Evolutionary conservation across 1,139 yeast species (phyloP), one percentile per base, ranked within the genome.

Genomic region (Sugiyamaella xylanicola): DNA sequence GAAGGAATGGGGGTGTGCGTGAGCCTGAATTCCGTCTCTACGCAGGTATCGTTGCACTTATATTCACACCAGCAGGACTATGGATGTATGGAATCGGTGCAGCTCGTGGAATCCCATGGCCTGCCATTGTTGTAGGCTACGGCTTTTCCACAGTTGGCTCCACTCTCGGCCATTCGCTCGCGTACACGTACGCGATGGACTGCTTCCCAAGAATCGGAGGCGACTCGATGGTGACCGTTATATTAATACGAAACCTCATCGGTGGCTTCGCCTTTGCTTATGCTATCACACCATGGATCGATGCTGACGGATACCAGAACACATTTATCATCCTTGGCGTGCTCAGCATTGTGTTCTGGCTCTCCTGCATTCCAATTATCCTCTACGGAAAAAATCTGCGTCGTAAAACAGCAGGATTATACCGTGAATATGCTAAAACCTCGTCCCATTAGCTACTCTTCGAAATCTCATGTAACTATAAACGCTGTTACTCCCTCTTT

Each of bases 11-110:
- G 55, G 95, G 95, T 52, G 71, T 85, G 39, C 77, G 78, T 60
- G 95, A 87, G 68, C 90, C 95, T 1, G 95, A 87, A 69, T 84
- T 77, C 70, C 77, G 95, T 65, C 75, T 87, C 44, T 86, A 86
- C 79, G 81, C 86, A 58, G 74, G 86, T 36, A 74, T 83, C 56
- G 75, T 83, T 17, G 82, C 90, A 4, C 80, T 85, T 54, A 69
- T 87, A 54, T 74, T 86, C 29, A 83, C 89, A 2, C 91, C 95
- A 1, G 73, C 79, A 7, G 95, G 95, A 4, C 71, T 87, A 56
- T 75, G 87, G 62, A 76, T 87, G 77, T 87, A 87, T 73, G 95
- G 95, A 43, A 84, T 86, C 40, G 95, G 95, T 17, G 77, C 84
- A 7, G 87, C 85, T 9, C 82, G 80, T 54, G 74, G 74, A 39